Percentiles rank a stretch among this genome's conserved stretches.
Evolutionary conservation across 2,329 filamentous ascomycete species (phyloP).

Genomic region (Acephala macrosclerotiorum): DNA sequence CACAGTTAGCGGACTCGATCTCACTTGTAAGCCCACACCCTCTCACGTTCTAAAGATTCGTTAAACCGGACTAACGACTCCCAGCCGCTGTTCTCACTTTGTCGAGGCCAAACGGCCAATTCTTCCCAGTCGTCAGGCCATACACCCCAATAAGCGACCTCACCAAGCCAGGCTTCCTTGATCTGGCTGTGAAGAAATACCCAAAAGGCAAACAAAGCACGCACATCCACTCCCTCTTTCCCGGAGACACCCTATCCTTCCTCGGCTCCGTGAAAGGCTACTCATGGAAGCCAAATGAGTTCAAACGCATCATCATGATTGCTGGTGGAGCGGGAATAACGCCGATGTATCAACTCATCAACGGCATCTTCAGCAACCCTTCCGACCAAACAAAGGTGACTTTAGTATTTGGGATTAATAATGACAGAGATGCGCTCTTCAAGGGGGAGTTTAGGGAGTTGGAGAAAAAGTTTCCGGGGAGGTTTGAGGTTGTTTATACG

Average conservation of each 20-base stretch:
- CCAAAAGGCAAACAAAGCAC: constrained; percentile 69
- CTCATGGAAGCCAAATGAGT: constrained; percentile 57
- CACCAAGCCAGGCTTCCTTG: constrained; percentile 65
- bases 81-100: constrained; percentile 63
- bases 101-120: constrained; percentile 63
- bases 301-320: constrained; percentile 64
- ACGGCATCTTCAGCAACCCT: constrained; percentile 67
- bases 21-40: constrained; percentile 58
- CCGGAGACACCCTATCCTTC: constrained; percentile 68
- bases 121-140: constrained; percentile 67
- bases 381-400: constrained; percentile 68
- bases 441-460: constrained; percentile 61
- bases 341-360: constrained; percentile 70
- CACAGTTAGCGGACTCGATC: constrained; percentile 53
- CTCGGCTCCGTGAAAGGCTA: constrained; percentile 61
- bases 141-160: constrained; percentile 64
- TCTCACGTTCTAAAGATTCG: too few species aligned
- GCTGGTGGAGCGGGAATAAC: constrained; percentile 77
- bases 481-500: constrained; percentile 65
- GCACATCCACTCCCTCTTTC: constrained; percentile 70
- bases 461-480: constrained; percentile 56
- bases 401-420: constrained; percentile 72
- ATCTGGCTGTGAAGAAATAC: constrained; percentile 74
- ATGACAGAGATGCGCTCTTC: constrained; percentile 67
- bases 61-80: not conserved